phyloP scores from a whole-genome alignment of 2,329 filamentous ascomycete species.

The Alternaria sp. region DNA sequence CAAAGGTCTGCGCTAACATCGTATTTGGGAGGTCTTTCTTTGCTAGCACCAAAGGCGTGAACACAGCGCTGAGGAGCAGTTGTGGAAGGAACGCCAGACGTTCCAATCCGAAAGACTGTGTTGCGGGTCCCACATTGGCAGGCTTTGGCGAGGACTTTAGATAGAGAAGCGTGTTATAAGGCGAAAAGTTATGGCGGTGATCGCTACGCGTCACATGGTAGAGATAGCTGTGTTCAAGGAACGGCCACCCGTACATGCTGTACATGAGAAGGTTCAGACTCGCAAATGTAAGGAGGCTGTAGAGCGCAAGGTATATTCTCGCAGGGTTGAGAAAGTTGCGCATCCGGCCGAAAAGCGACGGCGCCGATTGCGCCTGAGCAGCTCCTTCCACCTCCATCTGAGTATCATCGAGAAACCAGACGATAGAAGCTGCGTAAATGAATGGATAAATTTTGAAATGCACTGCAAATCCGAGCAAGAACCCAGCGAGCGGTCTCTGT shows the following conservation, averaged over 20 bases:
- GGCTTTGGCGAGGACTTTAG: slow-evolving; percentile 72
- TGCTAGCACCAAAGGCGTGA: slow-evolving; percentile 78
- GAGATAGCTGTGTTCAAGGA: slow-evolving; percentile 88
- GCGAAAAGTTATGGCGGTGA: slow-evolving; percentile 97
- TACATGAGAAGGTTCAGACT: slow-evolving; percentile 83
- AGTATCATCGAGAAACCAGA: slow-evolving; percentile 79
- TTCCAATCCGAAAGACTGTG: slow-evolving; percentile 66
- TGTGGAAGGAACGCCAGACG: slow-evolving; percentile 90
- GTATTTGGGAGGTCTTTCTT: slow-evolving; percentile 83
- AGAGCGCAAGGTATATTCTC: slow-evolving; percentile 66
- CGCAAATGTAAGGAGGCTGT: slow-evolving; percentile 77
- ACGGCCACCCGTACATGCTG: slow-evolving; percentile 74
- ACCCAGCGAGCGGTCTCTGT: slow-evolving; percentile 71
- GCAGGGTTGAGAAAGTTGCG: slow-evolving; percentile 41
- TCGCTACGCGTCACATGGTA: slow-evolving; percentile 94
- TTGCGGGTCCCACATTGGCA: slow-evolving; percentile 36
- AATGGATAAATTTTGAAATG: slow-evolving; percentile 99
- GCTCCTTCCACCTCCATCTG: slow-evolving; percentile 30
- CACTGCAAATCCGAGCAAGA: slow-evolving; percentile 81
- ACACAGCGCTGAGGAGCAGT: slow-evolving; percentile 77
- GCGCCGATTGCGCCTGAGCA: background rate
- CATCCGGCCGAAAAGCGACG: slow-evolving; percentile 34
- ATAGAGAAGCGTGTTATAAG: slow-evolving; percentile 92
- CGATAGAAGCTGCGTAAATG: slow-evolving; percentile 84
- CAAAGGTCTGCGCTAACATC: slow-evolving; percentile 95